Evolutionary conservation across 129 eudicot genomes (phyloP).

Genomic region (Flaveria brownii): DNA sequence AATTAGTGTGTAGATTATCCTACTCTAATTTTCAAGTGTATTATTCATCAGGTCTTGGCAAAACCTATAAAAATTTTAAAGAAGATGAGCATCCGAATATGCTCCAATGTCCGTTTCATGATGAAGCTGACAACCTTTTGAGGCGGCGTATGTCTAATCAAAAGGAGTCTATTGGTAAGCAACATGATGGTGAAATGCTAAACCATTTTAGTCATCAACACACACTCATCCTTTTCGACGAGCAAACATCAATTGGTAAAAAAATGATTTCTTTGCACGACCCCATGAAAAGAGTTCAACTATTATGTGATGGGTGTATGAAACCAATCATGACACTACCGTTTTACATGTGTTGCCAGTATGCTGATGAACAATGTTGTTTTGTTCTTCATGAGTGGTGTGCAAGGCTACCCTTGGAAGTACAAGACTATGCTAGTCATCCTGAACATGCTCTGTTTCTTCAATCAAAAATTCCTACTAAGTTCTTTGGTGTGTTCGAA

Average conservation of each 20-base stretch:
- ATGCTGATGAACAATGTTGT: not conserved
- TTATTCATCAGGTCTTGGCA: too few species aligned
- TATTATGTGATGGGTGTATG: conserved; percentile 14
- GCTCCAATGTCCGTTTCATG: not conserved
- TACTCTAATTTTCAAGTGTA: too few species aligned
- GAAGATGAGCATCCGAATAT: not conserved
- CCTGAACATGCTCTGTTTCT: not conserved
- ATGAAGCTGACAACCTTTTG: conserved; percentile 13
- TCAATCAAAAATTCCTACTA: not conserved
- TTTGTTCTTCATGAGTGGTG: conserved; percentile 27
- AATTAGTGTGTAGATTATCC: too few species aligned
- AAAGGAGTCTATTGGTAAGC: not conserved
- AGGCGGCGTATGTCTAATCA: not conserved
- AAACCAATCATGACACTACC: not conserved
- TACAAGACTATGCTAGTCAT: not conserved
- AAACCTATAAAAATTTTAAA: not conserved
- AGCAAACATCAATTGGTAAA: not conserved
- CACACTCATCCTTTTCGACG: not conserved
- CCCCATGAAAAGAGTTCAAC: conserved; percentile 6
- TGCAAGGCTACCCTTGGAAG: not conserved
- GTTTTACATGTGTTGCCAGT: conserved; percentile 12
- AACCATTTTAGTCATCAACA: not conserved
- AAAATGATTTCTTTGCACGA: too few species aligned
- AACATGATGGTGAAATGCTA: not conserved
- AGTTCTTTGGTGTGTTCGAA: not conserved